Conservation (phyloP, 345 rosid genomes). For the Brassica nigra region DNA sequence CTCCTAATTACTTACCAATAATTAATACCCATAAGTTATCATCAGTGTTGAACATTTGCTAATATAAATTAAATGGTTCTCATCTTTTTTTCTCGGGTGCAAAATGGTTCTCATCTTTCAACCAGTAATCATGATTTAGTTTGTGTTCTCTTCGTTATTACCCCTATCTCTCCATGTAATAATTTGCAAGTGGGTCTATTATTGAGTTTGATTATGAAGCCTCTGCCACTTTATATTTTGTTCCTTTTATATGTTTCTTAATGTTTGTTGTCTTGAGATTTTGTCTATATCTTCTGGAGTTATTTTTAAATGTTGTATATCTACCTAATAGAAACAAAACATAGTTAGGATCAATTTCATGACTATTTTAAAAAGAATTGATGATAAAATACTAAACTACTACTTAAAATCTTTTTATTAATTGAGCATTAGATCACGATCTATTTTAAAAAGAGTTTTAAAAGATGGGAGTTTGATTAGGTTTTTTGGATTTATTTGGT, state of each 20-base stretch:
- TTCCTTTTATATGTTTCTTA: not conserved
- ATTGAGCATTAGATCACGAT: not conserved
- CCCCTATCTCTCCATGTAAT: slow-evolving; percentile 12
- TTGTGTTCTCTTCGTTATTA: slow-evolving; percentile 25
- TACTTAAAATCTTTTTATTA: not conserved
- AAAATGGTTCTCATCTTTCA: slow-evolving; percentile 9
- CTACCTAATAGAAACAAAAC: not conserved
- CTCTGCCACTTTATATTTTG: slow-evolving; percentile 6
- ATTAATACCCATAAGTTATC: slow-evolving; percentile 2
- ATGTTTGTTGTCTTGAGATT: not conserved
- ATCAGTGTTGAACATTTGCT: slow-evolving; percentile 6
- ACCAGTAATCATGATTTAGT: slow-evolving; percentile 9
- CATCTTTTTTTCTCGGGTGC: not conserved
- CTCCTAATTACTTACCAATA: slow-evolving; percentile 13
- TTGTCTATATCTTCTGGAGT: slow-evolving; percentile 13
- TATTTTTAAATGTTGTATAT: not conserved
- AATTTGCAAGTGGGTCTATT: slow-evolving; percentile 41
- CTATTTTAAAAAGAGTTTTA: slow-evolving; percentile 1
- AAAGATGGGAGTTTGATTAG: slow-evolving; percentile 28
- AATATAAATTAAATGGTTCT: not conserved
- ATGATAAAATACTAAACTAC: not conserved
- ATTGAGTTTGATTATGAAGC: slow-evolving; percentile 35
- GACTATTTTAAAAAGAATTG: not conserved
- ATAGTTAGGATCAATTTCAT: not conserved
- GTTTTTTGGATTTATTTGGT: slow-evolving; percentile 27